Evolutionary conservation across 768 basidiomycete genomes (phyloP).

Genomic region (Termitomyces sp.): DNA sequence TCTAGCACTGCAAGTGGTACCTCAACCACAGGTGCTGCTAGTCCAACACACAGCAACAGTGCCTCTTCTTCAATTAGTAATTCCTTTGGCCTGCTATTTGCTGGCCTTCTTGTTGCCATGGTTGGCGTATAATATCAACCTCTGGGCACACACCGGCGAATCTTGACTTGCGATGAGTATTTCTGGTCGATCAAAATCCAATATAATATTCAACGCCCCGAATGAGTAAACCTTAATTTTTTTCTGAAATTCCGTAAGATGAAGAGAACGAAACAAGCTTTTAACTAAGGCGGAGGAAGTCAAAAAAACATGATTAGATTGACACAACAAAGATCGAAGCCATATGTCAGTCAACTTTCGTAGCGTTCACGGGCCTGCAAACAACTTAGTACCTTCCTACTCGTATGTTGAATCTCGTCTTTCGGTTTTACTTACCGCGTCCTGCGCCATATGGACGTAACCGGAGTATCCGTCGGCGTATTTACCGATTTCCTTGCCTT

Average conservation of each 20-base stretch:
- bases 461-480: conserved; percentile 62
- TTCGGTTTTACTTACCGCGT: conserved; percentile 43
- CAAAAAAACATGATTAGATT: conserved; percentile 2
- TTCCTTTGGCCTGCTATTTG: conserved; percentile 2
- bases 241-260: neutral
- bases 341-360: conserved; percentile 18
- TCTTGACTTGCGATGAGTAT: neutral
- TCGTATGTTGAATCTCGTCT: conserved; percentile 2
- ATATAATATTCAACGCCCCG: neutral
- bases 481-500: conserved; percentile 77
- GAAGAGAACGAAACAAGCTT: neutral
- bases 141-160: neutral
- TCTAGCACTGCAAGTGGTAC: conserved; percentile 11
- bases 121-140: neutral
- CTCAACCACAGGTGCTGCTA: conserved; percentile 6
- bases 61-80: neutral
- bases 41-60: conserved; percentile 7
- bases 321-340: neutral
- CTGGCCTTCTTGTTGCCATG: conserved; percentile 2
- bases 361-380: conserved; percentile 36
- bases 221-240: neutral
- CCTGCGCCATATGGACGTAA: conserved; percentile 69
- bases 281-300: conserved; percentile 5
- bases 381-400: conserved; percentile 10
- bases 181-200: neutral